phyloP scores from a whole-genome alignment of 2,329 filamentous ascomycete genomes.

The Arthrocladium fulminans region DNA sequence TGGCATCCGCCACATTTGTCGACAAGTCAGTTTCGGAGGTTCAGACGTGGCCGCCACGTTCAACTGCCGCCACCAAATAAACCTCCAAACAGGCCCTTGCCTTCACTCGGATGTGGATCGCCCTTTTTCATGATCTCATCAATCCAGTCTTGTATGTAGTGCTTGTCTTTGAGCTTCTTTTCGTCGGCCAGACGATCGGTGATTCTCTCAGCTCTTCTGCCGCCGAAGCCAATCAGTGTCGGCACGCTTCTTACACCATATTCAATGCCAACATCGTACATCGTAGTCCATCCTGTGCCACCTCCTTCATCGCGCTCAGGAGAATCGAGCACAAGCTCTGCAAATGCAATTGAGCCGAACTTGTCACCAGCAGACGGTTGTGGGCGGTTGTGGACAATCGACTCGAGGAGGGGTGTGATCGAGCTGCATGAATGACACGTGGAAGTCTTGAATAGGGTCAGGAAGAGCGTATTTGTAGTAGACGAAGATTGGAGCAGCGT shows the following conservation, averaged over 20 bases:
- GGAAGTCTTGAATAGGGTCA: slow-evolving; percentile 20
- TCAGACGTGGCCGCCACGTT: too few species aligned
- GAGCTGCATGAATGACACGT: slow-evolving; percentile 20
- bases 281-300: slow-evolving; percentile 9
- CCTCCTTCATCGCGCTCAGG: slow-evolving; percentile 25
- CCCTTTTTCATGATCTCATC: slow-evolving; percentile 21
- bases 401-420: slow-evolving; percentile 20
- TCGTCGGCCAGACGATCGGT: slow-evolving; percentile 20
- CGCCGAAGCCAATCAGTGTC: slow-evolving; percentile 21
- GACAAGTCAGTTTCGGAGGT: too few species aligned
- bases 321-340: slow-evolving; percentile 21
- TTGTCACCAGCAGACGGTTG: slow-evolving; percentile 12
- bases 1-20: too few species aligned
- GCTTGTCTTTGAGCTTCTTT: slow-evolving; percentile 16
- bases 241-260: slow-evolving; percentile 22
- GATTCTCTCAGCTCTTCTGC: slow-evolving; percentile 19
- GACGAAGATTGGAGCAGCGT: slow-evolving; percentile 18
- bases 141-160: slow-evolving; percentile 17
- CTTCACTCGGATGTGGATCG: slow-evolving; percentile 14
- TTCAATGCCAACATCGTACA: slow-evolving; percentile 21
- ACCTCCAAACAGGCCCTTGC: slow-evolving; percentile 10
- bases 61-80: slow-evolving; percentile 16
- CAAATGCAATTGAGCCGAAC: slow-evolving; percentile 18
- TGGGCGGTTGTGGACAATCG: slow-evolving; percentile 16
- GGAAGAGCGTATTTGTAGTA: slow-evolving; percentile 19